Base-by-base conservation (phyloP, 2,329 filamentous ascomycete genomes). In the Calonectria leucothoes region DNA sequence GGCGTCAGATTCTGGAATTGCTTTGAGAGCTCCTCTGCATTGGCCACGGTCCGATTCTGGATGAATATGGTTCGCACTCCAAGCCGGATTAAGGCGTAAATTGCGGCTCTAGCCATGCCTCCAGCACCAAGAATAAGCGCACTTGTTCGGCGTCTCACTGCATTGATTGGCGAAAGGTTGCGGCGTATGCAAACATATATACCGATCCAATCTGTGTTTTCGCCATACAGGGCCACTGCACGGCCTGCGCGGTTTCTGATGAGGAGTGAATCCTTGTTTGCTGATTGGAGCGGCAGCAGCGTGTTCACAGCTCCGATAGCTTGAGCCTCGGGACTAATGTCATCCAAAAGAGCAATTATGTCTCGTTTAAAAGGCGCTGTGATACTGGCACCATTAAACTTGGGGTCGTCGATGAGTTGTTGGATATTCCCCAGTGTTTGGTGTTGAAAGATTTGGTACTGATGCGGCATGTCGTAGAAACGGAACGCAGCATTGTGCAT, bases 151-250 rank as follows among this genome's bases (percentile, higher is more conserved):
- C 84, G 83, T 3, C 86, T 86, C 6, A 88, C 83, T 2, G 86
- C 86, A 74, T 89, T 89, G 3, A 90, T 89, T 7, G 91, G 91
- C 4, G 91, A 92, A 1, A 93, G 83, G 20, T 91, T 91, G 48
- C 90, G 86, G 15, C 89, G 86, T 51, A 93, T 87, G 77, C 90
- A 92, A 20, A 89, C 91, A 70, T 90, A 85, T 25, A 93, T 90
- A 2, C 91, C 91, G 27, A 92, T 91, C 89, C 91, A 93, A 81
- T 93, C 91, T 0, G 91, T 93, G 72, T 93, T 93, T 67, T 93
- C 91, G 10, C 91, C 92, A 74, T 92, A 91, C 3, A 93, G 84
- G 3, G 89, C 90, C 72, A 87, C 86, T 20, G 92, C 87, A 0
- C 88, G 87, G 0, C 91, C 91, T 11, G 88, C 86, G 61, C 88